A percentile compares a stretch with the other conserved stretches of the same genome.
Evolutionary conservation across 805 yeast genomes (phyloP).

Genomic region (Barnettozyma pratensis): DNA sequence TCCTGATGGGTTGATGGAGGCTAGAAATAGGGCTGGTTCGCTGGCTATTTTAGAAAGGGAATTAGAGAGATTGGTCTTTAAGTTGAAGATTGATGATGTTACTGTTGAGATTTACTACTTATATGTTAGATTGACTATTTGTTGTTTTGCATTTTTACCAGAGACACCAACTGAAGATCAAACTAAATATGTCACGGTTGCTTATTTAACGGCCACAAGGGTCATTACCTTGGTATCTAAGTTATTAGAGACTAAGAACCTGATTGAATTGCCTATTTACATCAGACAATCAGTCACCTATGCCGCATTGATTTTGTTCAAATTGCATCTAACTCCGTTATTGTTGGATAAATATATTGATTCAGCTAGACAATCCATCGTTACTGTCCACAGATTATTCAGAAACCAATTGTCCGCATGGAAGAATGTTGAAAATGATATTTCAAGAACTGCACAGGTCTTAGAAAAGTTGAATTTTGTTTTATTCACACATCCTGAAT

Average conservation of each 20-base stretch:
- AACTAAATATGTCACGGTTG: constrained; percentile 74
- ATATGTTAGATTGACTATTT: constrained; percentile 74
- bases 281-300: constrained; percentile 82
- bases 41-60: constrained; percentile 75
- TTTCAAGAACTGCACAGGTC: constrained; percentile 86
- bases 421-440: constrained; percentile 82
- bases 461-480: constrained; percentile 86
- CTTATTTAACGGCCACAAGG: constrained; percentile 76
- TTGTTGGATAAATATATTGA: constrained; percentile 65
- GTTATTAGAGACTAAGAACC: constrained; percentile 58
- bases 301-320: constrained; percentile 73
- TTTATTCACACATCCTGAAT: constrained; percentile 79
- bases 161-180: constrained; percentile 86
- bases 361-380: constrained; percentile 88
- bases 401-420: constrained; percentile 88
- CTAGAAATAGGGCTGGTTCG: constrained; percentile 75
- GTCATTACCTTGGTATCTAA: constrained; percentile 74
- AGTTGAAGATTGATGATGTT: constrained; percentile 59
- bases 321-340: constrained; percentile 74
- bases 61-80: constrained; percentile 63
- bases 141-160: constrained; percentile 88
- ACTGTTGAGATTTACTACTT: constrained; percentile 73
- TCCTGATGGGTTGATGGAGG: constrained; percentile 86
- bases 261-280: constrained; percentile 82
- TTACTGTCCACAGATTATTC: constrained; percentile 82